Base-by-base conservation (phyloP, 768 basidiomycete genomes). In the Lactifluus subvellereus region DNA sequence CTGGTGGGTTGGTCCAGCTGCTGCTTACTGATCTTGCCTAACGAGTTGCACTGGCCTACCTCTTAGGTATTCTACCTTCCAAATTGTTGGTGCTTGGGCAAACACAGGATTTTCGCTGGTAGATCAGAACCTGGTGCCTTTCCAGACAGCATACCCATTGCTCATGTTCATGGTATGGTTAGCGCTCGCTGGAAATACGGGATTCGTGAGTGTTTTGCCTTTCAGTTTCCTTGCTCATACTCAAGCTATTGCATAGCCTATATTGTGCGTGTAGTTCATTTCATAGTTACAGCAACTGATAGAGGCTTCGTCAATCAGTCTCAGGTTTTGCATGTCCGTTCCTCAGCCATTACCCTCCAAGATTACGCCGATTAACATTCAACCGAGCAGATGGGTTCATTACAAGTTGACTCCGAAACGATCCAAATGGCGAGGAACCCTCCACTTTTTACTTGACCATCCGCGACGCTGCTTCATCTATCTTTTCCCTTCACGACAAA, bases 371-470 rank as follows among this genome's bases (percentile, higher is more conserved):
- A 9, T 37, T 48, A 35, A 54, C 18, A 10, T 20, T 11, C 7
- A 40, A 30, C 27, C 2, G 27, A 13, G n/a, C 70, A 97, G 94
- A 65, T 98, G 93, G 93, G 74, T 73, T 6, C 69, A 87, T 33
- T 79, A 83, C 18, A 89, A 88, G 71, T 48, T 82, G 5, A 80
- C 86, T 18, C 83, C 84, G 8, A 69, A 69, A 2, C 68, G 72
- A 0, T 91, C 91, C 14, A 82, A 85, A 1, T 69, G 85, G 0
- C 75, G 84, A 54, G 91, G 94, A 73, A 91, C 92, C 0, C 77
- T 96, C 1, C 88, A 86, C 57, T 98, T 98, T 71, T 82, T 98
- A 7, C 82, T 98, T 9, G 93, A 97, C 69, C 96, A 98, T 71
- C 95, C 95, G 6, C 84, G 96, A 16, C 84, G 91, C 67, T 96